Evolutionary conservation across 768 basidiomycete genomes (phyloP), one percentile per base, ranked within the genome.

Genomic region (Xerocomus potaroensis): DNA sequence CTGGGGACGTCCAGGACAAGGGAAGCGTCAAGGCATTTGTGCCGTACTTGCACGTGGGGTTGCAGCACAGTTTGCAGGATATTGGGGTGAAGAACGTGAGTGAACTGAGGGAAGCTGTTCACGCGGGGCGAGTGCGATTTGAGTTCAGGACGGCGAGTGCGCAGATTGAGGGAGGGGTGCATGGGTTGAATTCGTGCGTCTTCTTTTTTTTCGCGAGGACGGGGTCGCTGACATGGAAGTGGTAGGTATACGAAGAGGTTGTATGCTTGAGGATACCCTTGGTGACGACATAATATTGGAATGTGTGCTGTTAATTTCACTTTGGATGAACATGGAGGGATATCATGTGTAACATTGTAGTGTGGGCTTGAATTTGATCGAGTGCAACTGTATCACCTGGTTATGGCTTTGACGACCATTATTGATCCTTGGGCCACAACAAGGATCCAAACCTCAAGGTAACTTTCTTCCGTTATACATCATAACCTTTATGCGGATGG

Each of bases 1-100:
- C 89, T 11, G 95, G 95, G 11, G 92, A 97, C 58, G 95, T 98
- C 10, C 88, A 91, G 68, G 95, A 99, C 69, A 97, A 96, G 75
- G 96, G 96, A 6, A 91, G 89, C 50, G 82, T 97, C 56, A 85
- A 82, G 71, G 86, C 87, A 43, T 98, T 98, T 69, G 62, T 98
- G 42, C 95, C 94, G 2, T 93, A 91, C 62, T 70, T 92, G 29
- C 69, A 87, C 46, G 76, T 78, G 4, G 90, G 90, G 4, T 72
- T 92, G 31, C 94, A 97, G 67, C 94, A 97, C 68, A 93, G 91
- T 54, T 72, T 97, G 53, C 95, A 99, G 72, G 95, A 99, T 55
- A 76, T 93, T 46, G 95, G 95, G 21, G 80, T 91, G 24, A 75
- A 63, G 62, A 86, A 73, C 49, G 74, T 97, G 38, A 49, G 41